Evolutionary conservation across 1,284 basidiomycete genomes (phyloP), one percentile per base, ranked within the genome.

Genomic region (Cystobasidium sp.): DNA sequence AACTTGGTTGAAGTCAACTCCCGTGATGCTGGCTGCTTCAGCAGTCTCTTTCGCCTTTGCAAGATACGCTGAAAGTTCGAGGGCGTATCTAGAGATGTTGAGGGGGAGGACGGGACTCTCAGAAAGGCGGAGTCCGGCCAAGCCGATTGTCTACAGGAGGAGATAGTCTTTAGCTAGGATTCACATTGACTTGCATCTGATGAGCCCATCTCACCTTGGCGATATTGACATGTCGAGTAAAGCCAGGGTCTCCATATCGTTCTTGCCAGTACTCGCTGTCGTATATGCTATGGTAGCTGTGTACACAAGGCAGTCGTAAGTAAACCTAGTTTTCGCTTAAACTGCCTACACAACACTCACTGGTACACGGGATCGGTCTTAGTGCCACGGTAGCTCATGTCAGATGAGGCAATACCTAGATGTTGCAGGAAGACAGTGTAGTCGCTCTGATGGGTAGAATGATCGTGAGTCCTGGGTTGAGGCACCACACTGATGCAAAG

Each of bases 181-280:
- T 3, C 43, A 3, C 18, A n/a, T 9, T 8, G 10, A 55, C 4
- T 10, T 39, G 16, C 31, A 39, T 31, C 20, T 9, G 9, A 47
- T 20, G 24, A 8, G 12, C 5, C 31, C 20, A 53, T 12, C 58
- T 37, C 53, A 88, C 86, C 79, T 90, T 88, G 18, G 91, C 87
- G 44, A 89, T 83, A 24, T 89, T 88, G 66, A 88, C 88, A 83
- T 93, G 91, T 68, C 88, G 87, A 78, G 87, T 82, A 84, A 92
- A 94, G 5, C 87, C 88, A 18, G 89, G 89, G 81, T 94, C 92
- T 46, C 86, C 90, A 79, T 88, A 94, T 39, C 84, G 82, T 78
- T 90, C 88, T 82, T 91, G 89, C 89, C 89, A 94, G 65, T 84
- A 83, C 78, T 89, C 87, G 39, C 86, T 87, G 81, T 94, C 93